These are phyloP conservation scores for barrel medic (Medicago truncatula) DNA, from an alignment of 306 rosid species.

Conservation along the genomic window DNA sequence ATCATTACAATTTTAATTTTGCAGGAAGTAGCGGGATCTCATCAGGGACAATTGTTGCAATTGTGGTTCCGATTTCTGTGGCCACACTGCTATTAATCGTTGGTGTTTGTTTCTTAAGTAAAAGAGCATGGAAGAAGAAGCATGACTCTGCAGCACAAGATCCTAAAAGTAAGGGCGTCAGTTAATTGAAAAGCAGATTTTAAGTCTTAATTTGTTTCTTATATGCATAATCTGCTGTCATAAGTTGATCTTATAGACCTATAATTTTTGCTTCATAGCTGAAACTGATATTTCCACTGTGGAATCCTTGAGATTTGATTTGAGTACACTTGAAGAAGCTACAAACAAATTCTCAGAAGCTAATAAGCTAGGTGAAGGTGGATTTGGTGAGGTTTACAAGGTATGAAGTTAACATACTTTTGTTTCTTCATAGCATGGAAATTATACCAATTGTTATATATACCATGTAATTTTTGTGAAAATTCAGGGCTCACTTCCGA, in stretches of 20 bases:
- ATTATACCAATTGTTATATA: background rate
- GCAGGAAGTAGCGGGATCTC: constrained; percentile 45
- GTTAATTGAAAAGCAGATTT: background rate
- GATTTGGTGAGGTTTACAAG: constrained; percentile 66
- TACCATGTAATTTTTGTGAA: background rate
- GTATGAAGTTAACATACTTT: constrained; percentile 28
- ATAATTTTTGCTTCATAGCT: background rate
- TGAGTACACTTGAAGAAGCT: constrained; percentile 52
- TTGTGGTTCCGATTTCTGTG: constrained; percentile 49
- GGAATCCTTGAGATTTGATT: constrained; percentile 54
- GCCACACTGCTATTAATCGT: constrained; percentile 27
- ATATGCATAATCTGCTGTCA: background rate
- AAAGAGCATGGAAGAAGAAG: constrained; percentile 41
- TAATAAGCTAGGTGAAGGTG: constrained; percentile 61
- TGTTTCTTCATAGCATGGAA: constrained; percentile 16
- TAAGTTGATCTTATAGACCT: background rate
- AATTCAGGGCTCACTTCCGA: constrained; percentile 54
- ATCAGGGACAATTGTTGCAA: constrained; percentile 38
- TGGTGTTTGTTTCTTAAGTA: constrained; percentile 48
- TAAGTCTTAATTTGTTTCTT: background rate
- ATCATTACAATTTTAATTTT: background rate
- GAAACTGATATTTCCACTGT: constrained; percentile 32
- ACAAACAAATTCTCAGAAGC: constrained; percentile 53
- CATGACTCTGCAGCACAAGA: background rate
- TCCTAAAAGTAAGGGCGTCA: background rate